Conservation (phyloP, 148 eudicot genomes). For the Persicaria tinctoria region DNA sequence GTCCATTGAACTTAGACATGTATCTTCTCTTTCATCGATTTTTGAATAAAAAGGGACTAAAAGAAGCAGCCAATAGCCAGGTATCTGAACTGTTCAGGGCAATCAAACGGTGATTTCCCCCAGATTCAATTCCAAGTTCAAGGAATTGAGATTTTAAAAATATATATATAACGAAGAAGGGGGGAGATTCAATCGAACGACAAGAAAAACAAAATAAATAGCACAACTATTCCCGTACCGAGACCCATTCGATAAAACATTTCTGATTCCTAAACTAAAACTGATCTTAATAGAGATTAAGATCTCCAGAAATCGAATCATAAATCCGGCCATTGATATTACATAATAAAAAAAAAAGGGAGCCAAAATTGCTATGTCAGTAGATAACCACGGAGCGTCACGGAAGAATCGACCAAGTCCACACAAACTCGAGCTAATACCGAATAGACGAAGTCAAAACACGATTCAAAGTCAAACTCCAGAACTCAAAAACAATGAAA, state of each 20-base stretch:
- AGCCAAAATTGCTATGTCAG: neutral
- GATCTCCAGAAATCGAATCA: neutral
- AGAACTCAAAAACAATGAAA: neutral
- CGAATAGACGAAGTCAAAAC: neutral
- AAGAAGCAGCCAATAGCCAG: neutral
- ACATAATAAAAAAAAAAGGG: neutral
- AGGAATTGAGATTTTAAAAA: too few relatives aligned
- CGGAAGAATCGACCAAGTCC: neutral
- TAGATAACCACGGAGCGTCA: neutral
- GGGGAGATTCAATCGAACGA: neutral
- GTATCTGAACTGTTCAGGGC: neutral
- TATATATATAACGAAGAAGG: neutral
- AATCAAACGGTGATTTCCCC: neutral
- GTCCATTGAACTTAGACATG: neutral
- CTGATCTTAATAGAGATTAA: neutral
- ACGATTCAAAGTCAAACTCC: neutral
- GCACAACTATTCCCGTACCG: neutral
- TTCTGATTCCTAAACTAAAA: neutral
- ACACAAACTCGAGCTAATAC: neutral
- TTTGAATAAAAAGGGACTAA: too few relatives aligned
- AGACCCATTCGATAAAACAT: neutral
- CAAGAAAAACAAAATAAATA: neutral
- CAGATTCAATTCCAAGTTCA: neutral
- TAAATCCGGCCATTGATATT: neutral
- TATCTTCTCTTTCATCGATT: neutral